Base-by-base conservation (phyloP, 768 basidiomycete species). In the Russula sp. region DNA sequence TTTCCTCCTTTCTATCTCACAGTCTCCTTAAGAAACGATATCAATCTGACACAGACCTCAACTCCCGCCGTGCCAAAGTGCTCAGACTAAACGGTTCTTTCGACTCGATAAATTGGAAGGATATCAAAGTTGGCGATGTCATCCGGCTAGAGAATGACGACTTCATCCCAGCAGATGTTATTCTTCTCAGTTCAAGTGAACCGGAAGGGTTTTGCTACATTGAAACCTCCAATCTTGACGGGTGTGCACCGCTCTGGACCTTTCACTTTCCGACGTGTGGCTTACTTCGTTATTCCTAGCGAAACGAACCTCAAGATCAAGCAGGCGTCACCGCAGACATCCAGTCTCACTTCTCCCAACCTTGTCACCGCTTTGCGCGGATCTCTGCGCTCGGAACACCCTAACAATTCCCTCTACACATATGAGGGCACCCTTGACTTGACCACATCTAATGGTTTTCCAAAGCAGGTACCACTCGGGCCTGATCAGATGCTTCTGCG, bases 261-360 rank as follows among this genome's bases (percentile, higher is more conserved):
- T 5, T n/a, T 36, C 18, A 13, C 45, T 52, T 56, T 60, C 39
- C 42, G 10, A 20, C 29, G 18, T 48, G 38, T 50, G 48, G 11
- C 29, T 56, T 36, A 50, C 45, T 34, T 41, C 35, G 34, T 61
- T 38, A 13, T 41, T 38, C 13, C 13, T 67, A 93, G 93, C 29
- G 97, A 98, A 77, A 99, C 97, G 5, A 98, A 98, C 70, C 81
- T 99, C 67, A 99, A 98, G 78, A 98, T 99, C 75, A 99, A 99
- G 71, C 94, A 99, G 74, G 91, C 91, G 0, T 90, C 90, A 3
- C 77, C 90, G 1, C 84, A 91, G 38, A 98, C 94, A 1, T 76
- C 89, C 0, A 69, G 79, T 6, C 79, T 98, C 46, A 93, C 87
- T 6, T 83, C 90, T 3, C 94, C 96, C 0, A 74, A 83, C 7